Conservation (phyloP, 2,329 filamentous ascomycete species). For the Penicillium sp. region DNA sequence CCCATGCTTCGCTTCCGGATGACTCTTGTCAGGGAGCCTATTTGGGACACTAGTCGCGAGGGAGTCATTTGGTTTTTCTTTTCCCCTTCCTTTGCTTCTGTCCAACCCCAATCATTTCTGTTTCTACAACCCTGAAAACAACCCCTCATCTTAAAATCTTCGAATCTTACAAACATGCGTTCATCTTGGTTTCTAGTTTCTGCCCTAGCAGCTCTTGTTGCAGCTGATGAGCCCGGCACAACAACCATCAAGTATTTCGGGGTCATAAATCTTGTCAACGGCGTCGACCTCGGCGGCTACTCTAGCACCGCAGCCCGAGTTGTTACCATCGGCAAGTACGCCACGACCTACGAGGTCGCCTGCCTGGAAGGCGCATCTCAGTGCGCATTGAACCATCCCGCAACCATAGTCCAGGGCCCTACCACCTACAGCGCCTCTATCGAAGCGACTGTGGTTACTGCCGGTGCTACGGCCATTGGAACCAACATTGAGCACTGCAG, state of each 20-base stretch:
- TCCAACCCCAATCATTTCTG: not conserved
- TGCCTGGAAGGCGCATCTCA: not conserved
- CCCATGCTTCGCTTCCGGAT: not conserved
- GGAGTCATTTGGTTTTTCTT: not conserved
- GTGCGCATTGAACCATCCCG: conserved; percentile 2
- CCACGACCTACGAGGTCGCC: conserved; percentile 9
- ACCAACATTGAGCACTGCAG: not conserved
- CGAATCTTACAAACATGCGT: conserved; percentile 2
- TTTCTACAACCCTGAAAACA: not conserved
- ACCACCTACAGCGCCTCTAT: conserved; percentile 5
- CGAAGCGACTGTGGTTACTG: not conserved
- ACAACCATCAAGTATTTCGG: conserved; percentile 9
- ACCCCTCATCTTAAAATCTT: not conserved
- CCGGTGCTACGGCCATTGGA: not conserved
- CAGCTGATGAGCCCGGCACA: conserved; percentile 1
- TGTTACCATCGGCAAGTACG: conserved; percentile 2
- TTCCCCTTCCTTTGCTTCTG: not conserved
- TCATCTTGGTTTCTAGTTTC: conserved; percentile 1
- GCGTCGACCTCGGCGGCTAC: not conserved
- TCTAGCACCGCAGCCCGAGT: conserved; percentile 4
- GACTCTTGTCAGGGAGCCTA: not conserved
- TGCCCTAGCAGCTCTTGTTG: not conserved
- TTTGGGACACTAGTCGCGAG: not conserved
- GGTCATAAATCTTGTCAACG: not conserved
- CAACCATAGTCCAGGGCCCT: conserved; percentile 11